phyloP scores from a whole-genome alignment of 768 basidiomycete species.

The Sistotremastrum niveocremeum region DNA sequence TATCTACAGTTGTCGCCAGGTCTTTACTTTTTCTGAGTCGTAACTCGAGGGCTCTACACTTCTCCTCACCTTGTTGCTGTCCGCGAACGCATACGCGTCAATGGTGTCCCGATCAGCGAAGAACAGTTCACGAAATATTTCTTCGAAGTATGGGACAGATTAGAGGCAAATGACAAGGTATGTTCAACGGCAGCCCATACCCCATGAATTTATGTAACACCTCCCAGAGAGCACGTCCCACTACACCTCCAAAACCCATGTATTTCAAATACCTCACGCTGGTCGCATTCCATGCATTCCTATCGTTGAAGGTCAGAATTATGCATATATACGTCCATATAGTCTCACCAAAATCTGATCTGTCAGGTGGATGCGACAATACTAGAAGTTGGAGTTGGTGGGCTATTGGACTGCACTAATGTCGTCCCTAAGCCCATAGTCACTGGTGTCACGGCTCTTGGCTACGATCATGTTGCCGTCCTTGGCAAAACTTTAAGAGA shows the following conservation, averaged over 20 bases:
- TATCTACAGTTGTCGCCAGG: slow-evolving; percentile 19
- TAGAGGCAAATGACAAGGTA: slow-evolving; percentile 53
- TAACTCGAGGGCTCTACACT: slow-evolving; percentile 69
- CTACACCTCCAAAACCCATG: slow-evolving; percentile 62
- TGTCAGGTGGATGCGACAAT: slow-evolving; percentile 71
- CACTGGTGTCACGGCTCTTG: slow-evolving; percentile 81
- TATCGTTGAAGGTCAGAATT: slow-evolving; percentile 42
- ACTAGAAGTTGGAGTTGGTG: slow-evolving; percentile 94
- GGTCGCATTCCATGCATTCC: slow-evolving; percentile 82
- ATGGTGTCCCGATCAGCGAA: slow-evolving; percentile 82
- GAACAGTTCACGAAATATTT: slow-evolving; percentile 82
- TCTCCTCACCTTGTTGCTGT: slow-evolving; percentile 95
- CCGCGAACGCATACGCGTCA: slow-evolving; percentile 88
- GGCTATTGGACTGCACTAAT: slow-evolving; percentile 89
- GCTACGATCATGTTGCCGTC: slow-evolving; percentile 81
- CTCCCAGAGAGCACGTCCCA: slow-evolving; percentile 31
- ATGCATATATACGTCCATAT: not conserved
- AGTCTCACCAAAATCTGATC: not conserved
- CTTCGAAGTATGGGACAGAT: slow-evolving; percentile 89
- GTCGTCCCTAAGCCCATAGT: slow-evolving; percentile 84
- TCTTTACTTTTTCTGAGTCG: not conserved
- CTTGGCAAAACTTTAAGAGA: slow-evolving; percentile 80
- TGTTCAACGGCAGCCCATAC: slow-evolving; percentile 10
- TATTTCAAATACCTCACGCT: slow-evolving; percentile 94
- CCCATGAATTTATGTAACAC: not conserved